A percentile compares a stretch with the other conserved stretches of the same genome.
Conservation (phyloP, 2,329 filamentous ascomycete species). For the Lachnellula arida region DNA sequence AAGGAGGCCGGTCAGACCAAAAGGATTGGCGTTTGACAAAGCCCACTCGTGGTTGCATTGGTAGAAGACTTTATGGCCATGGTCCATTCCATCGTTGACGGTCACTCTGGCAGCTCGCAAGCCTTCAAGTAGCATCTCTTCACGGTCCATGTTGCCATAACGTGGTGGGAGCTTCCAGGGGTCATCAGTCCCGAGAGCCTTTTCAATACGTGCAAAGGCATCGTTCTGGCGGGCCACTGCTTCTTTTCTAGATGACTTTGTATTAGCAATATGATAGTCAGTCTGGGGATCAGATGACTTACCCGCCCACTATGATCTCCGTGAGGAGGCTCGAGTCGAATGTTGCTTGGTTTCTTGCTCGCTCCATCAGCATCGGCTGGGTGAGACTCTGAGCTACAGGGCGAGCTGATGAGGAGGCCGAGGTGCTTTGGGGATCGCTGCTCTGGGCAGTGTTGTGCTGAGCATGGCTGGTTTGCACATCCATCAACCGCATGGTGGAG, state of each 20-base stretch:
- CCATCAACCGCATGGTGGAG: too few relatives aligned
- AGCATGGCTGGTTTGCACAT: too few relatives aligned
- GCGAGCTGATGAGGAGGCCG: background rate
- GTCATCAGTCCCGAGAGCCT: slow-evolving; percentile 6
- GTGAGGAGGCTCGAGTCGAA: slow-evolving; percentile 7
- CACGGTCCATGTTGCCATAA: slow-evolving; percentile 9
- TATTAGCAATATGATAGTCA: background rate
- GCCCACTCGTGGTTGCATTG: background rate
- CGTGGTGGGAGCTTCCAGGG: slow-evolving; percentile 9
- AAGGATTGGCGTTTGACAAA: slow-evolving; percentile 11
- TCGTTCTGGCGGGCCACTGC: background rate
- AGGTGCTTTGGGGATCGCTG: background rate
- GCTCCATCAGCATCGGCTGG: background rate
- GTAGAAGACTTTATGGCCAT: slow-evolving; percentile 6
- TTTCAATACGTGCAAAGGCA: slow-evolving; percentile 13
- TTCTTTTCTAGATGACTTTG: slow-evolving; percentile 1
- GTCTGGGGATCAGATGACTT: background rate
- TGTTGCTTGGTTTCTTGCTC: background rate
- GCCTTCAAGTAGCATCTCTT: slow-evolving; percentile 8
- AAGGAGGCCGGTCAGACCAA: slow-evolving; percentile 6
- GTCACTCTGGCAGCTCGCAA: slow-evolving; percentile 7
- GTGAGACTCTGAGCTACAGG: background rate
- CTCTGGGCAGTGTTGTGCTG: background rate
- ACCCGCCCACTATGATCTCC: slow-evolving; percentile 13
- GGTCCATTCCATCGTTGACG: slow-evolving; percentile 8